Percentiles rank a stretch among this genome's conserved stretches.
phyloP scores from a whole-genome alignment of 2,329 filamentous ascomycete species.

The Achaetomium macrosporum region DNA sequence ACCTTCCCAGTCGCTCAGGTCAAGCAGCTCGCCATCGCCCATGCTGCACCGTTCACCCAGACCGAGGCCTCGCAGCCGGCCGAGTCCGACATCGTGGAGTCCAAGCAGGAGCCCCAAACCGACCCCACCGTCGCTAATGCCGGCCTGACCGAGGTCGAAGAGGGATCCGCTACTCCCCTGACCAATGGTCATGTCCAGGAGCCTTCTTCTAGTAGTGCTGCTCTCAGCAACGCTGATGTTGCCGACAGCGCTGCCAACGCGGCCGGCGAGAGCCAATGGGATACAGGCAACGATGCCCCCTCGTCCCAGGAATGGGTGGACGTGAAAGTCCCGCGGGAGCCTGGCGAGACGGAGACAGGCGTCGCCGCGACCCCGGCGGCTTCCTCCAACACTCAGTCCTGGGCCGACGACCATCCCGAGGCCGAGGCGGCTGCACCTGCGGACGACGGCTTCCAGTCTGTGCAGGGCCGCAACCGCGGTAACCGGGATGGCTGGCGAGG shows the following conservation, averaged over 20 bases:
- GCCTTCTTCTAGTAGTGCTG: conserved; percentile 26
- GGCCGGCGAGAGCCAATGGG: conserved; percentile 63
- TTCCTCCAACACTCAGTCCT: conserved; percentile 56
- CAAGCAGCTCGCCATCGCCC: conserved; percentile 49
- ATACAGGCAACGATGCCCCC: conserved; percentile 41
- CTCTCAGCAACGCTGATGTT: conserved; percentile 46
- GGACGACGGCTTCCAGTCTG: conserved; percentile 67
- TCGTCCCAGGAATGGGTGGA: conserved; percentile 65
- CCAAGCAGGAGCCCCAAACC: conserved; percentile 35
- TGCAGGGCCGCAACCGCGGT: conserved; percentile 53
- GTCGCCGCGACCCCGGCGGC: conserved; percentile 54
- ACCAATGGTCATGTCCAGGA: conserved; percentile 41
- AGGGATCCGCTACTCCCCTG: conserved; percentile 36
- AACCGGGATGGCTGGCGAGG: conserved; percentile 38
- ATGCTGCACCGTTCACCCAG: conserved; percentile 39
- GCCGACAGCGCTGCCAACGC: conserved; percentile 50
- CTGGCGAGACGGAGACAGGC: conserved; percentile 66
- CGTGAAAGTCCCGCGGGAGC: conserved; percentile 63
- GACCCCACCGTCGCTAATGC: conserved; percentile 65
- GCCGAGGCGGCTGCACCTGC: conserved; percentile 31
- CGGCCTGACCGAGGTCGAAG: conserved; percentile 61
- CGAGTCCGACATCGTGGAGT: conserved; percentile 28
- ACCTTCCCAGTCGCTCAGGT: conserved; percentile 48
- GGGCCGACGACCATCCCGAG: conserved; percentile 75
- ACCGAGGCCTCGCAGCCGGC: conserved; percentile 19